phyloP scores from a whole-genome alignment of 345 rosid genomes.

The Ricinus communis region DNA sequence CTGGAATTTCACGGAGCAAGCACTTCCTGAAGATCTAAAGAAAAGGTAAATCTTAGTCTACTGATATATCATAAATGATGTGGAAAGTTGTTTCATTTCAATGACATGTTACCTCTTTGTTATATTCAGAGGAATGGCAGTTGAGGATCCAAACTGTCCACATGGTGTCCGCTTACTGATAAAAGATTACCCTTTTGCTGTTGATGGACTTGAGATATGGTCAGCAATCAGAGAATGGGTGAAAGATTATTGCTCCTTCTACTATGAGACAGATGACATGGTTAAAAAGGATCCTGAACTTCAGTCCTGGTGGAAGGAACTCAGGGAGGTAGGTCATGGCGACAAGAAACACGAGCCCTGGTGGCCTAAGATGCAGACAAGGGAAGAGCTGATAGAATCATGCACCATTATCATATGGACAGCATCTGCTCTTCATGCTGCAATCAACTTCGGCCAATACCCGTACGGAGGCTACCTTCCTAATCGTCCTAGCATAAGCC shows the following conservation, averaged over 20 bases:
- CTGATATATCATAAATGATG: not conserved
- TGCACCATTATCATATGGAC: constrained; percentile 46
- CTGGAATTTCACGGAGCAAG: constrained; percentile 46
- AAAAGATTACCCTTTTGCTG: constrained; percentile 48
- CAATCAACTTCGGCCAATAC: constrained; percentile 46
- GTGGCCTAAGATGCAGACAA: constrained; percentile 48
- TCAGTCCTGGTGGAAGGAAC: constrained; percentile 51
- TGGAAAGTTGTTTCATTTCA: not conserved
- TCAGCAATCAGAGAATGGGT: constrained; percentile 47
- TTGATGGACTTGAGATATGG: constrained; percentile 53
- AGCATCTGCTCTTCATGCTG: constrained; percentile 49
- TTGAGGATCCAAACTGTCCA: constrained; percentile 27
- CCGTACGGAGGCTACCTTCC: constrained; percentile 48
- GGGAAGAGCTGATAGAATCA: constrained; percentile 31
- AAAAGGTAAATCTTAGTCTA: constrained; percentile 28
- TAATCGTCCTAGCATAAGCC: constrained; percentile 45
- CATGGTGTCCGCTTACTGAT: constrained; percentile 36
- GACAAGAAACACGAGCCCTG: constrained; percentile 42
- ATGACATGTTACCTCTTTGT: not conserved
- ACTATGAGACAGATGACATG: constrained; percentile 32
- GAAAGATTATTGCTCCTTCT: constrained; percentile 37
- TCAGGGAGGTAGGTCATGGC: constrained; percentile 40
- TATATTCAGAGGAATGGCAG: constrained; percentile 44
- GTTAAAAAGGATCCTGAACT: constrained; percentile 36
- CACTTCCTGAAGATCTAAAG: constrained; percentile 44